Base-by-base conservation (phyloP, 768 basidiomycete species). In the Strobilomyces dryophilus region DNA sequence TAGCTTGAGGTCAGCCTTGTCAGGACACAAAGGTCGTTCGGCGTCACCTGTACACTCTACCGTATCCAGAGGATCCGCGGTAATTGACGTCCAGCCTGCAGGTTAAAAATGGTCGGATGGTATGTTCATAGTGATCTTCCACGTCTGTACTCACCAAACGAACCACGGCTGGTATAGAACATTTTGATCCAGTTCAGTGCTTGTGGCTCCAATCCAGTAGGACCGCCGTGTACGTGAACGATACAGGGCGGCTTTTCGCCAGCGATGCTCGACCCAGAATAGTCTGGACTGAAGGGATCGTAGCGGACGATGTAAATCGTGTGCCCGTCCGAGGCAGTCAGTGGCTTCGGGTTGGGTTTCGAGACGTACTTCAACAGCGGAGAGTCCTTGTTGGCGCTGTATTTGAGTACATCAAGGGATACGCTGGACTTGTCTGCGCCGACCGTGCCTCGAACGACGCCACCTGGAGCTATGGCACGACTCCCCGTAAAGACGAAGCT, bases 51-150 rank as follows among this genome's bases (percentile, higher is more conserved):
- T 89, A 92, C 18, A 69, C 68, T 6, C 85, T 76, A 0, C 90
- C 90, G 58, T 84, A 89, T 0, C 84, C 84, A 12, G 81, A 81
- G 0, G 85, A 86, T 4, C 89, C 89, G 14, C 86, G 77, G 57
- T 89, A 86, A 62, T 91, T 85, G 34, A 91, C 86, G 47, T 86
- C 85, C 27, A 87, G 61, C 80, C 85, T 82, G 53, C 45, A 3
- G 4, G 34, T 50, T n/a, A n/a, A n/a, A 51, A 0, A 57, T 62
- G 24, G 52, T 65, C 26, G 35, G 34, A 36, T 34, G 7, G 18
- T 4, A 17, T 24, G 18, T 26, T 32, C 54, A 39, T 4, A 53
- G 5, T 8, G 36, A 37, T 7, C 17, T 40, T n/a, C 41, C 8
- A 42, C 15, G 26, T 3, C 15, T n/a, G 1, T 20, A 57, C 72